Conservation (phyloP, 2,329 filamentous ascomycete genomes). For the Monosporascus sp. region DNA sequence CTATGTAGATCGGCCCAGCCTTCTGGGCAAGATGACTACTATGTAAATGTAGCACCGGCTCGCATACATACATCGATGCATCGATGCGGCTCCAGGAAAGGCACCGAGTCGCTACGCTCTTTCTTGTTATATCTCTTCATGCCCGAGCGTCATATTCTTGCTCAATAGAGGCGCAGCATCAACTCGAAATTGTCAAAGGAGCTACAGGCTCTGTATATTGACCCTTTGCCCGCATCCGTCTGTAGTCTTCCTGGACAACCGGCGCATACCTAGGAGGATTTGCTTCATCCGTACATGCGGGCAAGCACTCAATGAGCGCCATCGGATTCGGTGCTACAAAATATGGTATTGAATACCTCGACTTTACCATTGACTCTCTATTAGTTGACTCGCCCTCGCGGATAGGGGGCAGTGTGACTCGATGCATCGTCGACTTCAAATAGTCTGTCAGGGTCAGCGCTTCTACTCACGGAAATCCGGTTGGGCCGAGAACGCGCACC, state of each 20-base stretch:
- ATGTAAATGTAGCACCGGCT: no score
- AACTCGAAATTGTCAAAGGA: neutral
- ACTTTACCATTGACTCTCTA: slow-evolving; percentile 37
- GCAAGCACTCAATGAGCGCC: slow-evolving; percentile 46
- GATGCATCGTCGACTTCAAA: slow-evolving; percentile 48
- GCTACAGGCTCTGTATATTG: slow-evolving; percentile 19
- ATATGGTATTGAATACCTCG: slow-evolving; percentile 56
- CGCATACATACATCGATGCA: no score
- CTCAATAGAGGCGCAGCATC: neutral
- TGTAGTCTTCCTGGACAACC: slow-evolving; percentile 22
- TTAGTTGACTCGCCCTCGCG: slow-evolving; percentile 30
- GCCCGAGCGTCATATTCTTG: neutral
- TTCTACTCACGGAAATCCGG: neutral
- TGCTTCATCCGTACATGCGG: slow-evolving; percentile 36
- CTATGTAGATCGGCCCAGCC: no score
- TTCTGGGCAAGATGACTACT: no score
- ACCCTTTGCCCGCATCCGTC: slow-evolving; percentile 21
- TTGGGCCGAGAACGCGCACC: slow-evolving; percentile 17
- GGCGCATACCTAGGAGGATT: slow-evolving; percentile 46
- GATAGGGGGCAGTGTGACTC: slow-evolving; percentile 41
- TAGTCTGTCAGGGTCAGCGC: slow-evolving; percentile 28
- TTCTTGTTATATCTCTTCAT: neutral
- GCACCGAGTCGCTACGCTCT: neutral
- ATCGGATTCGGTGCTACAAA: slow-evolving; percentile 48
- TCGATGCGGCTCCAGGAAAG: no score